A percentile compares a stretch with the other conserved stretches of the same genome.
Evolutionary conservation across 2,329 filamentous ascomycete species (phyloP).

Genomic region (Macrophomina pseudophaseolina): DNA sequence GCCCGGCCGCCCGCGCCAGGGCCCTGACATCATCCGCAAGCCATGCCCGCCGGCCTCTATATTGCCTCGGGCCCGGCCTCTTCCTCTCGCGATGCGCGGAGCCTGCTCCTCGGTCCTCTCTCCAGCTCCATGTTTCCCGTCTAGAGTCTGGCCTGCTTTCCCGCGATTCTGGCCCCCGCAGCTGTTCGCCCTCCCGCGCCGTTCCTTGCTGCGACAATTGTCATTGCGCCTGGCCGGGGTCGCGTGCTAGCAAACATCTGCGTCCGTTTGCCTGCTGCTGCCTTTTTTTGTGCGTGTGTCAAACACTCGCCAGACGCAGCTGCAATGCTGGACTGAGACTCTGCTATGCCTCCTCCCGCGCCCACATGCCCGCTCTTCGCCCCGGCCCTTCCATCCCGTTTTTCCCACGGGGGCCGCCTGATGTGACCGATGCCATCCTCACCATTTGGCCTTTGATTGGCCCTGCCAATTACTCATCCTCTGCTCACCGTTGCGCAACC

Average conservation of each 20-base stretch:
- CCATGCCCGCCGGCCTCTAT: background rate
- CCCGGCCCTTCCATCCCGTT: background rate
- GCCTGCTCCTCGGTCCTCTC: background rate
- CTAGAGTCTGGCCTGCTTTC: background rate
- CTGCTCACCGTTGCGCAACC: background rate
- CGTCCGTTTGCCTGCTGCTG: conserved; percentile 19
- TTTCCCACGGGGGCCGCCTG: conserved; percentile 10
- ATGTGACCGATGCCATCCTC: background rate
- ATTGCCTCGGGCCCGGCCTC: background rate
- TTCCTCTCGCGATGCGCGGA: background rate
- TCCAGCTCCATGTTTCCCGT: background rate
- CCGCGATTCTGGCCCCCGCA: background rate
- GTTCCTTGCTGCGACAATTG: background rate
- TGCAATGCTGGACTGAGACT: background rate
- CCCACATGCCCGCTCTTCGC: background rate
- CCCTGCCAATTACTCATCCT: background rate
- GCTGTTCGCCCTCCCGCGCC: background rate
- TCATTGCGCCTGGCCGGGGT: background rate
- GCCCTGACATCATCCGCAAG: background rate
- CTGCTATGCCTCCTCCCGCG: background rate
- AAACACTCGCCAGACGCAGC: background rate
- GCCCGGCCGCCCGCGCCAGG: background rate
- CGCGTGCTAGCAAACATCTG: background rate
- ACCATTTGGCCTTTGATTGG: background rate
- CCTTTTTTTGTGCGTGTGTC: background rate